These are phyloP conservation scores for Gossypium herbaceum DNA, from an alignment of 345 rosid genomes.

Conservation along the genomic window DNA sequence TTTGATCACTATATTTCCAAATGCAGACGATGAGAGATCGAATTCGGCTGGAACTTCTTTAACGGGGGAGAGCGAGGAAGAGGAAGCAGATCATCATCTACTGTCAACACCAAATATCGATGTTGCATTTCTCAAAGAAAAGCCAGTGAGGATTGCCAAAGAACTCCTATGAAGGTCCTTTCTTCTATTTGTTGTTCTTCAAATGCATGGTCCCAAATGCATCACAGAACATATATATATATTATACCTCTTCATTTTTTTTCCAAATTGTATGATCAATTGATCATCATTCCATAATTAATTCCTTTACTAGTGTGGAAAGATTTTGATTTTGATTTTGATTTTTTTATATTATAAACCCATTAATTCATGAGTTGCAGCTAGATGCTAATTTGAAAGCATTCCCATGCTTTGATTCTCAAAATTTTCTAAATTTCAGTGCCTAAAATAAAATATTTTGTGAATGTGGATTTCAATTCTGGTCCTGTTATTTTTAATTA, in stretches of 20 bases:
- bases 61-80: slow-evolving; percentile 53
- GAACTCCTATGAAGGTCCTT: slow-evolving; percentile 35
- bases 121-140: slow-evolving; percentile 58
- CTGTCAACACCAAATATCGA: slow-evolving; percentile 56
- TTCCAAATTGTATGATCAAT: slow-evolving; percentile 2
- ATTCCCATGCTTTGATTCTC: background rate
- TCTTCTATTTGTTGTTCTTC: slow-evolving; percentile 13
- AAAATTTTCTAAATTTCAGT: too few relatives aligned
- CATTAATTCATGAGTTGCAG: background rate
- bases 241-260: background rate
- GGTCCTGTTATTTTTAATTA: too few relatives aligned
- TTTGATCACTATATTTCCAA: slow-evolving; percentile 1
- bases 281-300: slow-evolving; percentile 11
- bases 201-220: slow-evolving; percentile 4
- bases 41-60: slow-evolving; percentile 52
- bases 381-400: slow-evolving; percentile 10
- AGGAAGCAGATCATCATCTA: slow-evolving; percentile 63
- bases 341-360: background rate
- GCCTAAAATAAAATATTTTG: too few relatives aligned
- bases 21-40: slow-evolving; percentile 47
- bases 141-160: slow-evolving; percentile 65
- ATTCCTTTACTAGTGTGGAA: slow-evolving; percentile 1
- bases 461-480: too few relatives aligned
- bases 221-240: background rate
- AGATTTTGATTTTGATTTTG: slow-evolving; percentile 2